Evolutionary conservation across 1,139 yeast species (phyloP), one percentile per base, ranked within the genome.

Genomic region (Geotrichum australiense): DNA sequence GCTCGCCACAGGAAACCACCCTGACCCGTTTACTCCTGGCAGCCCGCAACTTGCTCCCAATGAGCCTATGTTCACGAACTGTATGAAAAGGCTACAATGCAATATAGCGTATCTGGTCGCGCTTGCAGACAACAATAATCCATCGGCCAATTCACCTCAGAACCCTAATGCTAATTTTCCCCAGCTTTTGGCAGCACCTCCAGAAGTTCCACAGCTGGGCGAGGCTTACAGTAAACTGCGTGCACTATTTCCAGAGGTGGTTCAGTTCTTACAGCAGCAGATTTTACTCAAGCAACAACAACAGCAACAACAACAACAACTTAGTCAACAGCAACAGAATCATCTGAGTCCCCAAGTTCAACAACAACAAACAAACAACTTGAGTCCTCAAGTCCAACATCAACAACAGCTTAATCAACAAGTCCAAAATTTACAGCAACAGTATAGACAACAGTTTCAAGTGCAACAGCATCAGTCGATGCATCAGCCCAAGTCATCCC

Each of bases 41-140:
- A 20, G 35, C 5, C 38, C 32, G 12, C 29, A 32, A 15, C 22
- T 19, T 5, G 28, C 21, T 16, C 28, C 37, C n/a, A 44, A 44
- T 6, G 53, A 54, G 21, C 41, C 51, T 11, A 40, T 49, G 31
- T 57, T 47, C 33, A 41, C 47, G 8, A 42, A 53, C 18, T 57
- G 63, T 32, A 53, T 62, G 57, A 52, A 50, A 29, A 53, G 66
- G 6, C 39, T 62, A n/a, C 65, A 62, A 38, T 50, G 55, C 31
- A 62, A 62, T 45, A 41, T 62, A 31, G 50, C 56, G 12, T 62
- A 54, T 40, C 51, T 62, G 40, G 58, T 56, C 4, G 47, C 56
- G n/a, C 33, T 55, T 29, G 55, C 55, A 5, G 63, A 59, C 33
- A 47, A 23, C 2, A 37, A 18, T 10, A 19, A 11, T 12, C 21